Conservation (phyloP, 352 stramenopile genomes). For the Phytophthora sansomeana region DNA sequence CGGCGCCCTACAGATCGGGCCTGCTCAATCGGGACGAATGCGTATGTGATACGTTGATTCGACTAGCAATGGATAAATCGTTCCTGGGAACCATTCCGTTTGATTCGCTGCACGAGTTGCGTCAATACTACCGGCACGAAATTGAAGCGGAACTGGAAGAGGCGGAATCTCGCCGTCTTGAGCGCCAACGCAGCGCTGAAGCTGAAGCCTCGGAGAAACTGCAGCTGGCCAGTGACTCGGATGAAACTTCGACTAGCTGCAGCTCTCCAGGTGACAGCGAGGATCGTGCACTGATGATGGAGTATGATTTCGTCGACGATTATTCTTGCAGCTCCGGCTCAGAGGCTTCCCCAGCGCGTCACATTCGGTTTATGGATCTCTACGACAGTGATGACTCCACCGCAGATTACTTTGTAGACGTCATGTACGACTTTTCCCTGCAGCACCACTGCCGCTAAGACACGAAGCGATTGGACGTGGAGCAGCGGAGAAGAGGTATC, state of each 20-base stretch:
- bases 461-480: neutral
- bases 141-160: conserved; percentile 65
- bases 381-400: conserved; percentile 60
- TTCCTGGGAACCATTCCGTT: conserved; percentile 80
- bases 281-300: conserved; percentile 53
- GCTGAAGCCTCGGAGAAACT: neutral
- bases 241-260: conserved; percentile 34
- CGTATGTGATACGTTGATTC: conserved; percentile 83
- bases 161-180: conserved; percentile 39
- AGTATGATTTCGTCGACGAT: conserved; percentile 88
- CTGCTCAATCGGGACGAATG: conserved; percentile 84
- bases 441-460: conserved; percentile 33
- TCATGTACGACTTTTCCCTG: conserved; percentile 65
- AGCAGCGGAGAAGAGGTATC: conserved; percentile 15
- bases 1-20: conserved; percentile 59
- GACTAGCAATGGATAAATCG: conserved; percentile 84
- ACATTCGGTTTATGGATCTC: conserved; percentile 72
- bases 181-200: conserved; percentile 30
- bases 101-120: conserved; percentile 77
- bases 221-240: conserved; percentile 11
- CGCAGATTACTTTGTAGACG: conserved; percentile 72
- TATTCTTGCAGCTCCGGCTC: conserved; percentile 48
- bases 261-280: conserved; percentile 25
- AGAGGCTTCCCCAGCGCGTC: conserved; percentile 56
- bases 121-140: conserved; percentile 64